Evolutionary conservation across 2,329 filamentous ascomycete genomes (phyloP), one percentile per base, ranked within the genome.

Genomic region (Colletotrichum ledebouriae): DNA sequence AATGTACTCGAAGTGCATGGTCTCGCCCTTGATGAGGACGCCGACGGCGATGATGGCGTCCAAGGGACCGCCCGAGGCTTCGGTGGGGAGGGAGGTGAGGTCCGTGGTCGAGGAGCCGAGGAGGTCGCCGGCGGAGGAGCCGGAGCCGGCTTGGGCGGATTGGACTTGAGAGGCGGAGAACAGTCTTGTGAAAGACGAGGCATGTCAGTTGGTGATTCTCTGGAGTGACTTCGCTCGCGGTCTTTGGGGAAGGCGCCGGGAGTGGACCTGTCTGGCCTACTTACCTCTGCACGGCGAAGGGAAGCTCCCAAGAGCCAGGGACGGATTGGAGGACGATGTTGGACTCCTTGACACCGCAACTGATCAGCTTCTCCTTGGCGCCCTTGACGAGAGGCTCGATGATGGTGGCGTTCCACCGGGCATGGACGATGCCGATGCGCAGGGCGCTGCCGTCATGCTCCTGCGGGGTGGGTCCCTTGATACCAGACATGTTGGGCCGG

Each of bases 1-100:
- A 75, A 99, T 99, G 83, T 99, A 98, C 82, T 99, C 96, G 76
- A 99, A 99, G 82, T 99, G 96, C 94, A 98, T 98, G 6, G 96
- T 98, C 82, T 97, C 93, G 78, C 96, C 96, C 85, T 99, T 99
- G 83, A 99, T 98, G 70, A 99, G 88, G 64, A 97, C 94, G 63
- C 96, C 96, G 73, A 99, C 92, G 60, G 96, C 94, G 73, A 99
- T 94, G 71, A 99, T 90, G 71, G 96, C 96, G 77, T 98, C 95
- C 75, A 98, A 98, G 20, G 94, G 89, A 63, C 84, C 82, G 66
- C 86, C 81, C 70, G 84, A 75, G n/a, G 80, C 77, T 3, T 81
- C 73, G 3, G 81, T 75, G 20, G 84, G 70, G 72, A 83, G 77
- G 13, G 86, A 81, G 33, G 86, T 83, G 37, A 94, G 86, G 78